Evolutionary conservation across 192 early-diverging fungal species (phyloP).

Genomic region (Bifiguratus adelaidae): DNA sequence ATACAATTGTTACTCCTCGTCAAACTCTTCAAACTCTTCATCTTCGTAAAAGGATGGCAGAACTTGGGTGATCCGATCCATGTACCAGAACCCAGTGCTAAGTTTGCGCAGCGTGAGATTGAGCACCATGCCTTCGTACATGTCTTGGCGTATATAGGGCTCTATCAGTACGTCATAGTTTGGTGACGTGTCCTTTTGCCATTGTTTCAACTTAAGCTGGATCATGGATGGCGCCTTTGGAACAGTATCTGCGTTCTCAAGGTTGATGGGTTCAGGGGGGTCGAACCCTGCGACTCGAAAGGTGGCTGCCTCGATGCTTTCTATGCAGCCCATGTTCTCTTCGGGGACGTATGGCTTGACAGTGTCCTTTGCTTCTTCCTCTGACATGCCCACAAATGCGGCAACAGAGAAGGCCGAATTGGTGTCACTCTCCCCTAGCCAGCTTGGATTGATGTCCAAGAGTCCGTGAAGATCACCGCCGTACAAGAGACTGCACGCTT

Average conservation of each 20-base stretch:
- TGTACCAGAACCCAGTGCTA: slow-evolving; percentile 10
- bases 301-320: neutral
- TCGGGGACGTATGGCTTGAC: neutral
- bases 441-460: slow-evolving; percentile 8
- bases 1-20: slow-evolving; percentile 6
- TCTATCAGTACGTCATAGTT: slow-evolving; percentile 6
- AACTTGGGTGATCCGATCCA: slow-evolving; percentile 5
- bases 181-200: neutral
- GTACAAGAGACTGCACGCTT: slow-evolving; percentile 36
- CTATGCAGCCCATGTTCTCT: neutral
- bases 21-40: slow-evolving; percentile 12
- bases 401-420: too few relatives aligned
- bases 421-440: slow-evolving; percentile 1
- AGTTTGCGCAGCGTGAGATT: slow-evolving; percentile 8
- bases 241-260: neutral
- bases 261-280: neutral
- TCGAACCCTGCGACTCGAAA: neutral
- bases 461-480: slow-evolving; percentile 26
- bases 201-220: neutral
- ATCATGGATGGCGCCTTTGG: neutral
- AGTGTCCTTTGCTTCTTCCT: neutral
- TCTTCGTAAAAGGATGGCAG: slow-evolving; percentile 18
- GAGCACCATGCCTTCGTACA: slow-evolving; percentile 10
- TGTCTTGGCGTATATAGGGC: slow-evolving; percentile 6
- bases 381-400: neutral